Percentiles rank a stretch among this genome's conserved stretches.
Evolutionary conservation across 345 rosid species (phyloP).

Genomic region (Gossypium ekmanianum): DNA sequence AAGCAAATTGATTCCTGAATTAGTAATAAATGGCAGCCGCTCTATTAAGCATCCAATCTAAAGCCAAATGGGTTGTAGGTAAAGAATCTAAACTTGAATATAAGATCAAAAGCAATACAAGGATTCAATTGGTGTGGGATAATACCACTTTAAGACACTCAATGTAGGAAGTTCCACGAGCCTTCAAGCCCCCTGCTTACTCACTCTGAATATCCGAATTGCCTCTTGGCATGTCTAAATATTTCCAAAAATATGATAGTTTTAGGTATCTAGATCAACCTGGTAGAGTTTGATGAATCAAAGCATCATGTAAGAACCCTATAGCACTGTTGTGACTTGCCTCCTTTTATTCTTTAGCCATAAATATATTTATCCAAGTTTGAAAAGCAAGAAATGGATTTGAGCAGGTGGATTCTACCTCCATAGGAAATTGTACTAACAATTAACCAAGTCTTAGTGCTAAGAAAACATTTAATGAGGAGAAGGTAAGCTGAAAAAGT

Average conservation of each 20-base stretch:
- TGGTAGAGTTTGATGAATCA: neutral
- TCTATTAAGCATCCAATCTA: neutral
- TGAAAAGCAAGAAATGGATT: neutral
- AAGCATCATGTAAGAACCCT: neutral
- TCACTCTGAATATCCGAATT: neutral
- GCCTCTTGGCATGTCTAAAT: neutral
- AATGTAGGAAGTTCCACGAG: neutral
- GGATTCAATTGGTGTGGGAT: too few species aligned
- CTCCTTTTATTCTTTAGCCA: neutral
- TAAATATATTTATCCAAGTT: neutral
- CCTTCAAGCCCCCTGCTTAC: neutral
- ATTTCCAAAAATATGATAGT: neutral
- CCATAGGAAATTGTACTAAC: neutral
- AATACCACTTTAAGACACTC: neutral
- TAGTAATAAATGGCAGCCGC: too few species aligned
- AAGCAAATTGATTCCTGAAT: too few species aligned
- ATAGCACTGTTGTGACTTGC: neutral
- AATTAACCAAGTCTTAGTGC: neutral
- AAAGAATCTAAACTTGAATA: too few species aligned
- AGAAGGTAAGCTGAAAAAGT: too few species aligned
- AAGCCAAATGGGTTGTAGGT: neutral
- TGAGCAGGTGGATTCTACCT: neutral
- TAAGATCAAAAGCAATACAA: neutral
- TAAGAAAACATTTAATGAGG: too few species aligned
- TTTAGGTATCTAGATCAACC: neutral